Evolutionary conservation across 176 grass and related monocot genomes (phyloP), one percentile per base, ranked within the genome.

Genomic region (Avena sativa): DNA sequence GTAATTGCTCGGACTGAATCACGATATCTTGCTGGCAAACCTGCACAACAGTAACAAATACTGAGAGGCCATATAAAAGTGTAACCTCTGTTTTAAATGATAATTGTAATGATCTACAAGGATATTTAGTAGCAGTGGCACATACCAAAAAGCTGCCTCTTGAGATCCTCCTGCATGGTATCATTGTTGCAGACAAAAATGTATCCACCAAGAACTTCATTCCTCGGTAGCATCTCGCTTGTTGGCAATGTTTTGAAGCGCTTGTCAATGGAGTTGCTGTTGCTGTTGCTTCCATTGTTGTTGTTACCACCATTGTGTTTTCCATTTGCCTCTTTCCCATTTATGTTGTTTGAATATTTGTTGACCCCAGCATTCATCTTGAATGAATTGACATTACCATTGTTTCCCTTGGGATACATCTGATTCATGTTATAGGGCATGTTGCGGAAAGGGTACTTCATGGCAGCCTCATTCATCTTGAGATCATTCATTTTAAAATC

Each of bases 151-250:
- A 98, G 92, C 81, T 96, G 97, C 78, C 97, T 89, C 80, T 96
- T 98, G 69, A 98, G 94, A 94, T 98, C 97, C 85, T 98, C 97
- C 82, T 94, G 97, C 97, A 98, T 98, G 38, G 97, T 98, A 74
- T 98, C 97, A 68, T 98, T 98, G 86, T 98, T 98, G 92, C 97
- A 98, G 40, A 98, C 97, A 88, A 98, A 98, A 64, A 98, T 96
- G 83, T 98, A 98, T 38, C 97, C 97, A 83, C 97, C 97, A 81
- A 98, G 92, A 84, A 98, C 89, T 81, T 96, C 97, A 87, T 98
- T 98, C 86, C 94, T 96, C 8, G 97, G 97, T 12, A 98, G 87
- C 93, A 98, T 98, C 87, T 98, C 97, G 66, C 93, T 92, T 0
- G 97, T 92, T 73, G 97, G 97, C 83, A 98, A 79, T 10, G 93